These are phyloP conservation scores for Dichomitus squalens DNA, from an alignment of 1,284 basidiomycete genomes.

Conservation along the genomic window DNA sequence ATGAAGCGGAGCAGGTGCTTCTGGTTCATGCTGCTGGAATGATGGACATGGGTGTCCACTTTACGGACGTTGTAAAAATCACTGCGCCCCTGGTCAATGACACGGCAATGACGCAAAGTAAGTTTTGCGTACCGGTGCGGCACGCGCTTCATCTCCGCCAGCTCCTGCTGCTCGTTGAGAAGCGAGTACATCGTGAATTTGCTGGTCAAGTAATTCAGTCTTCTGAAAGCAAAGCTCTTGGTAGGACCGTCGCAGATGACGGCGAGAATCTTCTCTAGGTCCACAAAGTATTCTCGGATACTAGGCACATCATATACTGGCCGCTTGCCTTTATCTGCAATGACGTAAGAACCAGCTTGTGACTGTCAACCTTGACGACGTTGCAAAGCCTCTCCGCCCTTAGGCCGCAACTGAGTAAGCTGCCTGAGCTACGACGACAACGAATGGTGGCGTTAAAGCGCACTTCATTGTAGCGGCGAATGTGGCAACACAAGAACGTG, in stretches of 20 bases:
- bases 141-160: constrained; percentile 95
- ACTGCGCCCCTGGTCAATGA: constrained; percentile 41
- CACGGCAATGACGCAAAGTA: not conserved
- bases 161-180: constrained; percentile 92
- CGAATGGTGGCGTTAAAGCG: not conserved
- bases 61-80: constrained; percentile 99
- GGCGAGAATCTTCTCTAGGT: constrained; percentile 88
- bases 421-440: not conserved
- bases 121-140: constrained; percentile 63
- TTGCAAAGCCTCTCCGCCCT: not conserved
- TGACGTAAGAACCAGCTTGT: not conserved
- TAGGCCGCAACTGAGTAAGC: not conserved
- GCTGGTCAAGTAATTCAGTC: constrained; percentile 92
- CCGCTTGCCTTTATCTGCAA: constrained; percentile 36
- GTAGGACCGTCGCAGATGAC: constrained; percentile 94
- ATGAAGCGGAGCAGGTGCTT: constrained; percentile 99
- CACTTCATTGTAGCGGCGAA: not conserved
- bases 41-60: constrained; percentile 98
- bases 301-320: constrained; percentile 83
- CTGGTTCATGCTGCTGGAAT: constrained; percentile 99
- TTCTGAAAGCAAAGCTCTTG: constrained; percentile 93
- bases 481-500: not conserved
- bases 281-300: constrained; percentile 93
- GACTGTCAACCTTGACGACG: not conserved
- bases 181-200: constrained; percentile 96